phyloP scores from a whole-genome alignment of 768 basidiomycete species.

The Termitomyces sp. region DNA sequence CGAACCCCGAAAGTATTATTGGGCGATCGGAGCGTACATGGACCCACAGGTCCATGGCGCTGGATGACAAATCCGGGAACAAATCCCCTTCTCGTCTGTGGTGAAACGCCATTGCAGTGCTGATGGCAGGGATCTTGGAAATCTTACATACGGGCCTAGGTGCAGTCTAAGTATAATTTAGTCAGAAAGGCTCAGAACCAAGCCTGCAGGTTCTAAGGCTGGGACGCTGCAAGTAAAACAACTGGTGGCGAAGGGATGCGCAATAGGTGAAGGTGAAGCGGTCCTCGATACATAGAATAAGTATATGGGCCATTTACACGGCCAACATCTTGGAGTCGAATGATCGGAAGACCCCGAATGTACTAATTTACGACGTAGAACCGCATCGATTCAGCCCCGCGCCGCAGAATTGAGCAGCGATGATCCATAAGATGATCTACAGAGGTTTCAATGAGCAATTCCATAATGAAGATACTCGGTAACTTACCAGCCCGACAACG shows the following conservation, averaged over 20 bases:
- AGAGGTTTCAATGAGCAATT: background rate
- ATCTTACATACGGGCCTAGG: background rate
- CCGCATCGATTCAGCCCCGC: slow-evolving; percentile 68
- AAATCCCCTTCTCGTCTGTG: too few relatives aligned
- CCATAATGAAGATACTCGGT: slow-evolving; percentile 1
- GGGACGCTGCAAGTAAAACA: background rate
- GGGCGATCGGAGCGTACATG: background rate
- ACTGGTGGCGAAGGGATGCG: background rate
- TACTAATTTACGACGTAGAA: slow-evolving; percentile 14
- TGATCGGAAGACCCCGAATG: too few relatives aligned
- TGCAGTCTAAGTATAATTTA: background rate
- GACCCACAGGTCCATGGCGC: background rate
- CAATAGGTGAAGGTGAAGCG: background rate
- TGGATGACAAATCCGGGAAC: background rate
- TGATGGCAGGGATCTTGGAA: background rate
- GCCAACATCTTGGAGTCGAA: background rate
- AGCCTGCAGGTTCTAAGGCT: background rate
- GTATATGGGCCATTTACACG: background rate
- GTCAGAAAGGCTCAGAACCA: too few relatives aligned
- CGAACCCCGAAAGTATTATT: background rate
- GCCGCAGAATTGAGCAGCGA: slow-evolving; percentile 89
- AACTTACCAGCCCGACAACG: slow-evolving; percentile 64
- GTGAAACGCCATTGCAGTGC: background rate
- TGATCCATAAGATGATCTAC: slow-evolving; percentile 73
- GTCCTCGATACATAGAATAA: background rate